Conservation (phyloP, 163 green algal species). For the Chloroidium sp. region DNA sequence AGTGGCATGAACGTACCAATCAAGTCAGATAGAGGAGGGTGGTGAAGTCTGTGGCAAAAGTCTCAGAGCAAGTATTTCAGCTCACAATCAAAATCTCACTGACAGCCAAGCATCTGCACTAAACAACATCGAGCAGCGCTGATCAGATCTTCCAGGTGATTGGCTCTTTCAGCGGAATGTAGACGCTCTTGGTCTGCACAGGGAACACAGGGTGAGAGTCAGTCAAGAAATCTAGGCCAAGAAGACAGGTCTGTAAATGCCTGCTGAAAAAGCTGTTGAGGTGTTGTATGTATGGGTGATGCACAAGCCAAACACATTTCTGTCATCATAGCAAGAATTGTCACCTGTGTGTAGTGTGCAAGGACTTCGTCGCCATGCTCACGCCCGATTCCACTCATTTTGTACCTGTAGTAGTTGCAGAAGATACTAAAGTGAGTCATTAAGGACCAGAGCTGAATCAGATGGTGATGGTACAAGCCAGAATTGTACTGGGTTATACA, state of each 20-base stretch:
- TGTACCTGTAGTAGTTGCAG: constrained; percentile 27
- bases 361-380: constrained; percentile 37
- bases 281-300: not conserved
- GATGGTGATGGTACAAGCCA: too few relatives aligned
- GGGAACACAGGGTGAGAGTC: too few relatives aligned
- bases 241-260: not conserved
- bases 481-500: too few relatives aligned
- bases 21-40: too few relatives aligned
- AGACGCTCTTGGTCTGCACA: constrained; percentile 20
- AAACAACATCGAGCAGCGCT: not conserved
- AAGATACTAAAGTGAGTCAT: too few relatives aligned
- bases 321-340: too few relatives aligned
- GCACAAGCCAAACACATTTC: not conserved
- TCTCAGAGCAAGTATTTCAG: too few relatives aligned
- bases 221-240: not conserved
- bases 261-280: not conserved
- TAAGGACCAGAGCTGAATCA: too few relatives aligned
- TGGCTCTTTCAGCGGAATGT: constrained; percentile 18
- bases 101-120: too few relatives aligned
- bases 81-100: too few relatives aligned
- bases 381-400: constrained; percentile 40
- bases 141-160: constrained; percentile 16
- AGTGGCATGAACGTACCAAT: too few relatives aligned
- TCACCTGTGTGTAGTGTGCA: constrained; percentile 38
- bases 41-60: too few relatives aligned